A percentile compares a stretch with the other conserved stretches of the same genome.
phyloP scores from a whole-genome alignment of 495 filamentous ascomycete genomes.

The Xylaria cubensis region DNA sequence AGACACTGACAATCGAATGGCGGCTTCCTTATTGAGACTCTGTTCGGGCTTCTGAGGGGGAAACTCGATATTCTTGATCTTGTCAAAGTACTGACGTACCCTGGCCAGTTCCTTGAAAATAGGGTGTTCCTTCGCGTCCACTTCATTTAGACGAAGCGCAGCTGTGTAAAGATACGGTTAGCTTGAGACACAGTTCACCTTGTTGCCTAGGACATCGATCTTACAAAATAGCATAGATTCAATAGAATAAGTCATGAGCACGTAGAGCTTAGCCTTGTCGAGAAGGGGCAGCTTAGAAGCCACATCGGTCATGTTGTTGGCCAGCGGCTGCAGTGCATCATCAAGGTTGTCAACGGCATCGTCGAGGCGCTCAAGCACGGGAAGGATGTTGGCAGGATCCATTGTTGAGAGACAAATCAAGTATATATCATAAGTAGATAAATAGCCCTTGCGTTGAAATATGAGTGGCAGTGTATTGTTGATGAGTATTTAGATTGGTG shows the following conservation, averaged over 20 bases:
- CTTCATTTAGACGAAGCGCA: slow-evolving; percentile 78
- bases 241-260: slow-evolving; percentile 81
- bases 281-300: slow-evolving; percentile 84
- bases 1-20: slow-evolving; percentile 65
- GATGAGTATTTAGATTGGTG: not conserved
- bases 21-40: slow-evolving; percentile 80
- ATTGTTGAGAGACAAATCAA: slow-evolving; percentile 29
- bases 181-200: not conserved
- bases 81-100: slow-evolving; percentile 90
- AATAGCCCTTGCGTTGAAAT: not conserved
- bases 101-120: slow-evolving; percentile 84
- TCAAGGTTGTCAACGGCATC: slow-evolving; percentile 79
- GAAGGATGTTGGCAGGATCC: slow-evolving; percentile 53
- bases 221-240: slow-evolving; percentile 92
- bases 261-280: slow-evolving; percentile 92
- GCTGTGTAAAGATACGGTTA: slow-evolving; percentile 57
- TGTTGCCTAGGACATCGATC: slow-evolving; percentile 27
- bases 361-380: slow-evolving; percentile 73
- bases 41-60: slow-evolving; percentile 62
- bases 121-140: slow-evolving; percentile 81
- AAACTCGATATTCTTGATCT: slow-evolving; percentile 72
- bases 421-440: not conserved
- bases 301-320: slow-evolving; percentile 65
- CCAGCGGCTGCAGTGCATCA: slow-evolving; percentile 71
- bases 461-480: not conserved